Base-by-base conservation (phyloP, 345 rosid genomes). In the Camelina laxa region DNA sequence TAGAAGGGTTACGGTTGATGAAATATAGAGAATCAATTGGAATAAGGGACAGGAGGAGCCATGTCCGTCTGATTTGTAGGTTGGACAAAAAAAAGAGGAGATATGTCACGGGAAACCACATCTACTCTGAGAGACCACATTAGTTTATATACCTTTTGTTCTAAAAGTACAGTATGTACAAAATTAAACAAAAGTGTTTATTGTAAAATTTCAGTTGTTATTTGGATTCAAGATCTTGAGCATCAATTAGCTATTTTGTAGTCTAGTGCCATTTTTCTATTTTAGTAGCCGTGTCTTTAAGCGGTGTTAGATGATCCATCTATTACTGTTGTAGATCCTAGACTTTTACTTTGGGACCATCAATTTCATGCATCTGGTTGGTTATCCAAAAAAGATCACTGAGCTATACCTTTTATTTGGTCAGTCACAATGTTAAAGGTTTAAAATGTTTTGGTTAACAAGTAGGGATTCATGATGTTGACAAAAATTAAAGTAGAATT, bases 391-490 rank as follows among this genome's bases (percentile, higher is more conserved):
- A 4, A 17, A 65, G 17, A 7, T 33, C n/a, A 47, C 9, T 5
- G 48, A 15, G 27, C 64, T 42, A 27, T 24, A 13, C 12, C 22
- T 65, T 60, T 16, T 48, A 60, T 56, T 48, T 35, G 60, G 27
- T 22, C 27, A 60, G 30, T 45, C 17, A 45, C 49, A 45, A n/a
- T 45, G 19, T 45, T 4, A 45, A n/a, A 14, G 5, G 5, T 1
- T 14, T 1, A 15, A 44, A 44, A 45, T 55, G 76, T 10, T 57
- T 57, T 48, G 50, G 53, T 66, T 22, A 24, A 47, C 42, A 45
- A 74, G 31, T 38, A 57, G 38, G 65, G 15, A 48, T 65, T 74
- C 39, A 57, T 47, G 59, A 56, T 65, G 77, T 57, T 57, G 72
- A 66, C 78, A 74, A 75, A 65, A 44, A 4, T 7, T 4, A 56